phyloP scores from a whole-genome alignment of 2,329 filamentous ascomycete species.

The Aspergillus sp. region DNA sequence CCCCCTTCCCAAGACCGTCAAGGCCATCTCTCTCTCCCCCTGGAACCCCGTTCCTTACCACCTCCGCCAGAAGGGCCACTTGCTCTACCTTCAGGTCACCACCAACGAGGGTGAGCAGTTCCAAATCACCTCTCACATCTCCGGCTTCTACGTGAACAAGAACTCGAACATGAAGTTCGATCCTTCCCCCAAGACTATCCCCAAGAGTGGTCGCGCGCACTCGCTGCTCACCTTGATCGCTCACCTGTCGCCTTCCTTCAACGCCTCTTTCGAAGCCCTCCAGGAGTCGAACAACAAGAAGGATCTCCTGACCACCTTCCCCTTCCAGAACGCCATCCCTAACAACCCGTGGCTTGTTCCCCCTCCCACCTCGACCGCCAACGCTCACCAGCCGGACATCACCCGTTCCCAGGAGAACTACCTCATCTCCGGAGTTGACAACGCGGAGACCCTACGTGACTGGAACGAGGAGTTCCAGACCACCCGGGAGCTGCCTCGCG shows the following conservation, averaged over 20 bases:
- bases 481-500: slow-evolving; percentile 88
- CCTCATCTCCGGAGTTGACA: slow-evolving; percentile 85
- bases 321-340: slow-evolving; percentile 92
- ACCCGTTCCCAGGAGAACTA: slow-evolving; percentile 92
- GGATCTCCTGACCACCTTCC: slow-evolving; percentile 89
- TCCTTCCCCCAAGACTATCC: slow-evolving; percentile 74
- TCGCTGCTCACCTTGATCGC: slow-evolving; percentile 80
- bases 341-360: slow-evolving; percentile 90
- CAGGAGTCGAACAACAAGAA: slow-evolving; percentile 82
- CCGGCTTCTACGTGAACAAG: slow-evolving; percentile 96
- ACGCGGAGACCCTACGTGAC: slow-evolving; percentile 89
- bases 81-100: slow-evolving; percentile 84
- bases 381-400: slow-evolving; percentile 76
- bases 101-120: slow-evolving; percentile 94
- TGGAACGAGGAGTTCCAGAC: slow-evolving; percentile 99
- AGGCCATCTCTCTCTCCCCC: slow-evolving; percentile 80
- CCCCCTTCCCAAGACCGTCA: slow-evolving; percentile 83
- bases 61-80: slow-evolving; percentile 84
- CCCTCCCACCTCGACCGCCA: slow-evolving; percentile 61
- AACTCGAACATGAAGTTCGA: slow-evolving; percentile 95
- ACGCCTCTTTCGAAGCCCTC: slow-evolving; percentile 71
- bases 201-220: slow-evolving; percentile 78
- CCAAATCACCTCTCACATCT: slow-evolving; percentile 90
- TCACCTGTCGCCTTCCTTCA: slow-evolving; percentile 81
- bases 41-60: slow-evolving; percentile 97